phyloP scores from a whole-genome alignment of 169 alveolate genomes.

The Neospora caninum region DNA sequence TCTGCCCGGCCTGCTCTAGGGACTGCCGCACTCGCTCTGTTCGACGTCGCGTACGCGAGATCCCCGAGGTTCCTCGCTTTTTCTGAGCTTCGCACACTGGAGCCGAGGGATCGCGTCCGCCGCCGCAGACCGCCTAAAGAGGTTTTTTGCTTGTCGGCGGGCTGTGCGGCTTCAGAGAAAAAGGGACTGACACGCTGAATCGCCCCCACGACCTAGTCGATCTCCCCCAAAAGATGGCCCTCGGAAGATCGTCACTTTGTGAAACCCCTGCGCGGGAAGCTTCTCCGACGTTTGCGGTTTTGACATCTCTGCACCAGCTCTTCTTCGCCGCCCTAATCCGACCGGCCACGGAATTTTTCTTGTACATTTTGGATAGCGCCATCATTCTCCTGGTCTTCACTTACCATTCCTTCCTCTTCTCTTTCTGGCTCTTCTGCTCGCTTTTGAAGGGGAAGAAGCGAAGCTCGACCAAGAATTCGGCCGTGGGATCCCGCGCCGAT shows the following conservation, averaged over 20 bases:
- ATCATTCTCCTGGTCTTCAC: not conserved
- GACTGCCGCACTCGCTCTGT: no score
- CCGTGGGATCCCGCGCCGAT: not conserved
- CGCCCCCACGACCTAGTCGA: no score
- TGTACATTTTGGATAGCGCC: not conserved
- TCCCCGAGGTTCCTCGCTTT: no score
- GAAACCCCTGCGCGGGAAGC: not conserved
- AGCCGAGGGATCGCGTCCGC: no score
- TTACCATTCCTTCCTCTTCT: not conserved
- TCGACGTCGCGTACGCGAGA: no score
- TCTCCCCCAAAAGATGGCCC: not conserved
- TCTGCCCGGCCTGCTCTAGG: no score
- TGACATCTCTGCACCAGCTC: not conserved
- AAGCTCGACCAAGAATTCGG: not conserved
- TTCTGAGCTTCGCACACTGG: no score
- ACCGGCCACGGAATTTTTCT: not conserved
- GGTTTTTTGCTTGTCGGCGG: no score
- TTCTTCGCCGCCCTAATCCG: not conserved
- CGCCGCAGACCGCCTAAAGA: no score
- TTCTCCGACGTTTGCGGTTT: not conserved
- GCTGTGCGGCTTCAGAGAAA: no score
- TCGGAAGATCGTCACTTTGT: not conserved
- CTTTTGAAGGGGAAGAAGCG: not conserved
- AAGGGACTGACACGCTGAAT: no score
- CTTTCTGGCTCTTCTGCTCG: not conserved